phyloP scores from a whole-genome alignment of 2,329 filamentous ascomycete species.

The Raffaelea ambrosiae region DNA sequence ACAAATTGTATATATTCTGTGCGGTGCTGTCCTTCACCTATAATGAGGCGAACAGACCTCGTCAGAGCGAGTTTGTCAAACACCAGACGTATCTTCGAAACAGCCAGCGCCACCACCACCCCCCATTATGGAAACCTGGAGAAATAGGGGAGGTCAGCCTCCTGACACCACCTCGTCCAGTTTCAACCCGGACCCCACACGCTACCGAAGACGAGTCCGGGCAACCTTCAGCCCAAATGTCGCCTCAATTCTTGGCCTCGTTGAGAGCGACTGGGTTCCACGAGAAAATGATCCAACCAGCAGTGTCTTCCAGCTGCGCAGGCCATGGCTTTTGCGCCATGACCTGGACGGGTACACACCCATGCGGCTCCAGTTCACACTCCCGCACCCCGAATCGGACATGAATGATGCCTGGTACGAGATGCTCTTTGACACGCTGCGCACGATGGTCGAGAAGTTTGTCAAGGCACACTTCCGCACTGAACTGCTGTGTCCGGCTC shows the following conservation, averaged over 20 bases:
- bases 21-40: background rate
- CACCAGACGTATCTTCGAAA: no score
- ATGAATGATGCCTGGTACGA: constrained; percentile 18
- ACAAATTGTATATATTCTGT: background rate
- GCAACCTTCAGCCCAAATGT: background rate
- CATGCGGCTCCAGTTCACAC: constrained; percentile 13
- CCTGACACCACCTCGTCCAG: background rate
- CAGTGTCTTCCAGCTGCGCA: background rate
- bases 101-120: no score
- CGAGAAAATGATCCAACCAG: background rate
- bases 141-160: no score
- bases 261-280: constrained; percentile 11
- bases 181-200: constrained; percentile 6
- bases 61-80: no score
- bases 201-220: background rate
- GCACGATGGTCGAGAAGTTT: constrained; percentile 15
- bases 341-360: constrained; percentile 14
- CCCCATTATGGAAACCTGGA: no score
- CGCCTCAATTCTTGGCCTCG: constrained; percentile 5
- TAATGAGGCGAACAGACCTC: background rate
- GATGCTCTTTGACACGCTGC: constrained; percentile 20
- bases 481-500: background rate
- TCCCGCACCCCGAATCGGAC: constrained; percentile 11
- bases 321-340: background rate
- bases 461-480: constrained; percentile 19